These are phyloP conservation scores for Talaromyces verruculosus DNA, from an alignment of 2,329 filamentous ascomycete genomes.

Conservation along the genomic window DNA sequence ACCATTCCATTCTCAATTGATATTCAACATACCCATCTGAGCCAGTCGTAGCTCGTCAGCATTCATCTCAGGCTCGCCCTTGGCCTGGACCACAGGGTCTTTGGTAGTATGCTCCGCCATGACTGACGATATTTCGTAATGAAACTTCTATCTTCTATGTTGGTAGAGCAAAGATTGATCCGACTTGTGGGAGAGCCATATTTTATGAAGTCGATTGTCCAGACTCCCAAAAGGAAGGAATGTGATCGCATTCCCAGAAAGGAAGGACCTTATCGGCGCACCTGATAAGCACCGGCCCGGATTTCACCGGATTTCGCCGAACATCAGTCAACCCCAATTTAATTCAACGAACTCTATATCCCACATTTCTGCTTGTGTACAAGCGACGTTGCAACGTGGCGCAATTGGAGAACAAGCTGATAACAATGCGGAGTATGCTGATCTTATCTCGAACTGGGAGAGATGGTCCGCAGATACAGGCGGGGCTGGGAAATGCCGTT, in stretches of 20 bases:
- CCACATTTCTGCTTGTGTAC: background rate
- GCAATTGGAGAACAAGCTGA: background rate
- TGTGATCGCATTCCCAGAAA: background rate
- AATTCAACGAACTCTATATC: background rate
- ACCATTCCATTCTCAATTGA: background rate
- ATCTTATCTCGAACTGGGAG: background rate
- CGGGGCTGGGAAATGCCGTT: background rate
- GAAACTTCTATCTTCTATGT: background rate
- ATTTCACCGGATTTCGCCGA: background rate
- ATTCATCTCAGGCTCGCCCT: conserved; percentile 29
- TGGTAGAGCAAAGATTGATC: background rate
- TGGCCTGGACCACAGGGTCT: conserved; percentile 24
- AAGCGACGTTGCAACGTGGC: background rate
- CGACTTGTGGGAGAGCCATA: background rate
- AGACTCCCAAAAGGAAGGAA: background rate
- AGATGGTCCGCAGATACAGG: background rate
- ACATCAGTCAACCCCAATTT: background rate
- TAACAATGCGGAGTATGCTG: background rate
- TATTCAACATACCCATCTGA: conserved; percentile 42
- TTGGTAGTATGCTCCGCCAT: conserved; percentile 11
- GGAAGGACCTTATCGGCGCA: background rate
- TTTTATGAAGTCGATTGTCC: background rate
- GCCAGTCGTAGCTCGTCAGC: conserved; percentile 45
- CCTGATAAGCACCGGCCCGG: conserved; percentile 10
- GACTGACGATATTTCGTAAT: background rate